Base-by-base conservation (phyloP, 2,329 filamentous ascomycete species). In the Ilyonectria mors-panacis region DNA sequence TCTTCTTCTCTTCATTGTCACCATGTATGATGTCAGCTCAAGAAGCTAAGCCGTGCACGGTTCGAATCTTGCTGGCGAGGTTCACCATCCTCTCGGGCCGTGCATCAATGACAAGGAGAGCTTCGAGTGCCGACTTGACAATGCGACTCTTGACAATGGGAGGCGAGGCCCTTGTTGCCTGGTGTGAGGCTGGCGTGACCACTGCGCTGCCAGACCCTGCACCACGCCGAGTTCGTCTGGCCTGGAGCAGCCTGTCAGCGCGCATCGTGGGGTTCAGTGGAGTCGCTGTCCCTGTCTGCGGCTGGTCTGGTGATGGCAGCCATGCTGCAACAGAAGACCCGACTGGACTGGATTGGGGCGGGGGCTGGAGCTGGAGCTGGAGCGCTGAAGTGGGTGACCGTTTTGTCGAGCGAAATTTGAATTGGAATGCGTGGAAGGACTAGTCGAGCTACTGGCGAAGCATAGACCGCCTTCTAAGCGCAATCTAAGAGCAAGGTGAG, bases 221-320 rank as follows among this genome's bases (percentile, higher is more conserved):
- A 23, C 28, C 39, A 12, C 10, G n/a, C 33, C 30, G 50, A 33
- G 48, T 54, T 45, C 35, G 26, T 61, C 58, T 44, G 37, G 47
- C n/a, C 58, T n/a, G 28, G 47, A 23, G 39, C 26, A 53, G 50
- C 50, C 28, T 53, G 28, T 35, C 50, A 53, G 50, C 30, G 28
- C 19, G 50, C 51, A 50, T 59, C 42, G 48, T 30, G 48, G 45
- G 45, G 33, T 39, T 59, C 21, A 33, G 56, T 45, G 44, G 42
- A 47, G 30, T 33, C 42, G 28, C n/a, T 28, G 44, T 6, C 35
- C n/a, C 13, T 23, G 30, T 42, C 39, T 42, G 17, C 15, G 39
- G 5, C 39, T 28, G 33, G 19, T 50, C 30, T 28, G 33, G 47
- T 51, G 45, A 28, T 39, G 21, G 45, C 57, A 10, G 57, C 45